Conservation (phyloP, 345 rosid species). For the Murraya paniculata region DNA sequence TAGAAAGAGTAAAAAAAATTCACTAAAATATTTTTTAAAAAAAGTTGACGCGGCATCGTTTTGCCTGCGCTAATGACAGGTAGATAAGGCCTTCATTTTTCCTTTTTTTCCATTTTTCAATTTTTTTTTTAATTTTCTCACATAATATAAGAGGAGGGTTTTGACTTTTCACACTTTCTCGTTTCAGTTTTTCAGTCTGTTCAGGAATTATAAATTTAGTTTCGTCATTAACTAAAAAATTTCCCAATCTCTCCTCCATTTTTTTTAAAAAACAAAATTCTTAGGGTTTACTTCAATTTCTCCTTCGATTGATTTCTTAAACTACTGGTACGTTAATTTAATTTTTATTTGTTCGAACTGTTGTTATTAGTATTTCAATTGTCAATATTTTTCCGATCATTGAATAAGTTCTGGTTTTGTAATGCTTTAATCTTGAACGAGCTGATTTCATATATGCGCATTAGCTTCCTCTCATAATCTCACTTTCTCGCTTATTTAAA, state of each 20-base stretch:
- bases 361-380: background rate
- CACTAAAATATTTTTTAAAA: no score
- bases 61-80: background rate
- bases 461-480: background rate
- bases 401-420: background rate
- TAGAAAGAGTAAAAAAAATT: background rate
- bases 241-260: background rate
- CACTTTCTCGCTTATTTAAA: slow-evolving; percentile 9
- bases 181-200: slow-evolving; percentile 4
- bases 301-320: background rate
- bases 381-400: background rate
- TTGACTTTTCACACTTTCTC: slow-evolving; percentile 2
- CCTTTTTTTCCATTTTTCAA: background rate
- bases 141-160: background rate
- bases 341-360: background rate
- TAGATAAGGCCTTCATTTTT: background rate
- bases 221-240: no score
- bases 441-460: background rate
- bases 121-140: background rate
- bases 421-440: background rate
- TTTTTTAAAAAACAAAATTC: background rate
- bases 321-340: slow-evolving; percentile 1
- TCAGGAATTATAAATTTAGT: background rate
- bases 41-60: background rate
- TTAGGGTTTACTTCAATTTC: slow-evolving; percentile 7